Evolutionary conservation across 352 stramenopile species (phyloP), one percentile per base, ranked within the genome.

Genomic region (Globisporangium mamillatum): DNA sequence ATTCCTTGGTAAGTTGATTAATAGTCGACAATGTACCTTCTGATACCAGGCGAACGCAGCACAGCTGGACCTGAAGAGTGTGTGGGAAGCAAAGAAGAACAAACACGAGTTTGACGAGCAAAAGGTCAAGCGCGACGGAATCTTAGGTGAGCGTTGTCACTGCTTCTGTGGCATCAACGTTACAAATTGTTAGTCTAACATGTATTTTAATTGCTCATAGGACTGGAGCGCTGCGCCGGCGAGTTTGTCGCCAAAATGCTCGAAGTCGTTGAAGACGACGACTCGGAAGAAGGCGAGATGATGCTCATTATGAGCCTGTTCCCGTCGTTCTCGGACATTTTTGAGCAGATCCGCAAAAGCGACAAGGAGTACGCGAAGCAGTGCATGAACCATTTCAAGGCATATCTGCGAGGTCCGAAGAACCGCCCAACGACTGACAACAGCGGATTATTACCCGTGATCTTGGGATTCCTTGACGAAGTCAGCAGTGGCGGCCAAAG

Each of bases 181-280:
- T 54, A 38, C 24, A 14, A 22, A 54, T 6, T 38, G 68, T 3
- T 29, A 25, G 9, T 53, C 50, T 55, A 38, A 38, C 20, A 41
- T 36, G 16, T 18, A 3, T 10, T 18, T 61, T 61, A 32, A 1
- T 48, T 46, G 24, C 10, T 46, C 3, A 29, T 32, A 91, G 88
- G 84, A 63, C 70, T 97, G 20, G 88, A 97, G 63, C 77, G 90
- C 3, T 96, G 87, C 63, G 85, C 86, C 16, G 90, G 89, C n/a
- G 90, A 97, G 58, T 92, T 87, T 59, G 80, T 97, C 48, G 83
- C 85, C 55, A 84, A 90, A 70, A 97, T 97, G 80, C 81, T 95
- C 25, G 73, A 93, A 34, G 84, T 96, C 50, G 75, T 96, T 7
- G 90, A 97, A 62, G 75, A 70, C 60, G 82, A 93, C 59, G 85